A percentile compares a stretch with the other conserved stretches of the same genome.
These are phyloP conservation scores for Coemansia sp. DNA, from an alignment of 192 early-diverging fungal species.

Conservation along the genomic window DNA sequence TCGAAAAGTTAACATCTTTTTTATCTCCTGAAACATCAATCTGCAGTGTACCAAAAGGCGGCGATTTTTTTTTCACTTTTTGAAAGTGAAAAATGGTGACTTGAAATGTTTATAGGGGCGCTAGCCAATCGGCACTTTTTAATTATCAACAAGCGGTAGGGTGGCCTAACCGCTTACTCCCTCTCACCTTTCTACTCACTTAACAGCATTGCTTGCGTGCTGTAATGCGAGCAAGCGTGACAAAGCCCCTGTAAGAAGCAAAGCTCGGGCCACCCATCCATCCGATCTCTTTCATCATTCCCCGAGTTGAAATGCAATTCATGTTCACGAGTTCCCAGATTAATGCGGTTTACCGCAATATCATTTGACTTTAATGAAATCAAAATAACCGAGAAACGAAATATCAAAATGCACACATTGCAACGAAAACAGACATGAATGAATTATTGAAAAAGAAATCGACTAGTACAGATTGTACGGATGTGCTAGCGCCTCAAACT, in stretches of 20 bases:
- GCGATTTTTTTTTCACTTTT: too few relatives aligned
- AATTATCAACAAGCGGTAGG: too few relatives aligned
- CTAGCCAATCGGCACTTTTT: too few relatives aligned
- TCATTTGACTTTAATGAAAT: not conserved
- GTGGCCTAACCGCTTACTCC: too few relatives aligned
- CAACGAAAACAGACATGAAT: not conserved
- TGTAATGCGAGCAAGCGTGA: not conserved
- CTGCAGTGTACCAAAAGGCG: too few relatives aligned
- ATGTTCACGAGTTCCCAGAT: not conserved
- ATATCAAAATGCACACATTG: not conserved
- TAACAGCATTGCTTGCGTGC: too few relatives aligned
- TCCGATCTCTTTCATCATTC: not conserved
- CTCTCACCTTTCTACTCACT: too few relatives aligned
- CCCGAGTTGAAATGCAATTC: not conserved
- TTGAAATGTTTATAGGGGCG: too few relatives aligned
- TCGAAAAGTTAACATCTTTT: too few relatives aligned
- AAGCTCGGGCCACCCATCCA: conserved; percentile 11
- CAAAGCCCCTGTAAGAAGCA: not conserved
- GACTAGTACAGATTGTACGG: conserved; percentile 10
- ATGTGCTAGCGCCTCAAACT: conserved; percentile 33
- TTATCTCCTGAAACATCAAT: too few relatives aligned
- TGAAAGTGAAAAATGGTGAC: too few relatives aligned
- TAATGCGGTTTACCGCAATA: not conserved
- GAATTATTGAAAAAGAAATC: not conserved
- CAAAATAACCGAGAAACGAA: too few relatives aligned